Evolutionary conservation across 345 rosid genomes (phyloP).

Genomic region (Atalantia buxifolia): DNA sequence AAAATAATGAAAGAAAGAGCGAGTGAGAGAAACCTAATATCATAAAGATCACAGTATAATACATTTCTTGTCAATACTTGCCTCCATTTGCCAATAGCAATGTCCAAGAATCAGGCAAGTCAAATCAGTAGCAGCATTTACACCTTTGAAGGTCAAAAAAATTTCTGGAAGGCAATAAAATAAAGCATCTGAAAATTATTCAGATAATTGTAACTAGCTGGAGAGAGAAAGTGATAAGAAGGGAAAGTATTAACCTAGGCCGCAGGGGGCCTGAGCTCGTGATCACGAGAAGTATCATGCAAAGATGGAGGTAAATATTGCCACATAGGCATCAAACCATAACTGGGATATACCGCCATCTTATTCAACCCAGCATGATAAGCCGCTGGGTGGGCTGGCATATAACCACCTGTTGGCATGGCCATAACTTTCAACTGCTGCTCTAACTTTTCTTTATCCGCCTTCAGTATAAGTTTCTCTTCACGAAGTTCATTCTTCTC

Average conservation of each 20-base stretch:
- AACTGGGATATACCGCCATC: constrained; percentile 65
- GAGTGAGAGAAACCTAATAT: not conserved
- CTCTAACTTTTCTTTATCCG: constrained; percentile 73
- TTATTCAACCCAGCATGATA: constrained; percentile 52
- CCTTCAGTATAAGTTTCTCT: constrained; percentile 74
- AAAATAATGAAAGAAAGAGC: not conserved
- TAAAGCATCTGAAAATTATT: constrained; percentile 16
- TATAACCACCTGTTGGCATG: constrained; percentile 54
- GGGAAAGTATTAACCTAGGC: constrained; percentile 38
- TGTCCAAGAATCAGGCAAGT: constrained; percentile 16
- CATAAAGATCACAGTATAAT: not conserved
- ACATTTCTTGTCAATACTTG: constrained; percentile 3
- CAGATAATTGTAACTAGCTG: not conserved
- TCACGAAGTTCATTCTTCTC: constrained; percentile 90
- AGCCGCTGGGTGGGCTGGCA: constrained; percentile 51
- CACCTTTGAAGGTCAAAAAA: constrained; percentile 16
- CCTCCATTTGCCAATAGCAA: constrained; percentile 7
- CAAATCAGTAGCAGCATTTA: constrained; percentile 20
- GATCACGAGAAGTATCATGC: constrained; percentile 84
- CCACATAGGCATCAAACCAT: constrained; percentile 88
- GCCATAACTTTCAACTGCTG: constrained; percentile 62
- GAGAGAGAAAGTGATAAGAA: not conserved
- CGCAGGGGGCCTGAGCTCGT: constrained; percentile 96
- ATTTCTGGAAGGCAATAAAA: constrained; percentile 1
- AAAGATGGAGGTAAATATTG: constrained; percentile 79